Base-by-base conservation (phyloP, 2,329 filamentous ascomycete genomes). In the Pezicula rhizophila region DNA sequence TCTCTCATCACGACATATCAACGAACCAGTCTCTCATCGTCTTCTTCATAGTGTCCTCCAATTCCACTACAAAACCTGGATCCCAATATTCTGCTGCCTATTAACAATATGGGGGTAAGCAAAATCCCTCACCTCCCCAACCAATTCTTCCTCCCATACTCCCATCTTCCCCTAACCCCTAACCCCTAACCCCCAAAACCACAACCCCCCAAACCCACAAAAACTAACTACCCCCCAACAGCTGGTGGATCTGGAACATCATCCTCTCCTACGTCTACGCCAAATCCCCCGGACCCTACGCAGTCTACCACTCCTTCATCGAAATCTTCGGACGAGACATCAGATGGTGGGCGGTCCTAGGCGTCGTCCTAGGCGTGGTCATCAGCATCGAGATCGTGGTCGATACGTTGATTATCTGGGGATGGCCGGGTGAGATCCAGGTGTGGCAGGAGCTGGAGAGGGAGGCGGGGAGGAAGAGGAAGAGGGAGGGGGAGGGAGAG, bases 161-260 rank as follows among this genome's bases (percentile, higher is more conserved):
- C 18, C 18, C 18, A 18, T 18, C 18, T 18, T 18, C 18, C 18
- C 18, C 18, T 18, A 18, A 18, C 18, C n/a, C n/a, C n/a, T n/a
- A 18, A 18, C 18, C 18, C 18, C 18, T 3, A 18, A 18, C 23
- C 23, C 23, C 23, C 23, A 5, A 23, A 7, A 23, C 6, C 23
- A 23, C 23, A 5, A 5, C 23, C 23, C 23, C 23, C 2, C 23
- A 23, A 23, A 23, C 1, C 23, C 23, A 23, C 23, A 23, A 23
- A 7, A 5, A 23, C 23, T 23, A 23, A 23, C 23, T 23, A 23
- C 4, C 23, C 23, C 4, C 23, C 23, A 1, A 63, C 2, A 88
- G 86, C 42, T 96, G 91, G 90, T 96, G 89, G 70, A 65, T 91
- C 15, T 96, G 89, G 89, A 89, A 88, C 64, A 67, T 95, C 45